phyloP scores from a whole-genome alignment of 177 flowering plant genomes.

The Vitis hybrid region DNA sequence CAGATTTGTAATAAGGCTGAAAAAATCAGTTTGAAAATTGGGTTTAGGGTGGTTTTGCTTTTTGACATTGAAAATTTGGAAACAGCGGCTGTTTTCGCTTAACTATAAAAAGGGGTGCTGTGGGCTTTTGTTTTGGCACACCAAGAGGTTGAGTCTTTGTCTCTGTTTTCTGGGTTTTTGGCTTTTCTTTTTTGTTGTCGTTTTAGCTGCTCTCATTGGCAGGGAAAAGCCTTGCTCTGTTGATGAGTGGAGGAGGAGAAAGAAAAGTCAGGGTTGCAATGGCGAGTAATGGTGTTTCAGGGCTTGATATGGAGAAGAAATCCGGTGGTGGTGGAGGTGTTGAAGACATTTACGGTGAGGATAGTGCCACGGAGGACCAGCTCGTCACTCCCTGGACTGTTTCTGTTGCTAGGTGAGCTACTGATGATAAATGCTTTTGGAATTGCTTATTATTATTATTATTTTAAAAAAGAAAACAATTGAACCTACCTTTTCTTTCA shows the following conservation, averaged over 20 bases:
- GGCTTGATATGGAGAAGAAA: conserved; percentile 7
- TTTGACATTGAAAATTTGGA: too few species aligned
- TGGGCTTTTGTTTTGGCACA: too few species aligned
- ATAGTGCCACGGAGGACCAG: conserved; percentile 56
- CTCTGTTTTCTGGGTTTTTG: conserved; percentile 10
- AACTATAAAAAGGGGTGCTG: too few species aligned
- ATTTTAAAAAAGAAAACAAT: not conserved
- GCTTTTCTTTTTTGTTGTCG: not conserved
- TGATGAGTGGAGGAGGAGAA: conserved; percentile 10
- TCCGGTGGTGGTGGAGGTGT: conserved; percentile 36
- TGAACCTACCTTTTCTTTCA: not conserved
- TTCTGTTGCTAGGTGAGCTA: conserved; percentile 59
- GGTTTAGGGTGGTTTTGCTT: too few species aligned
- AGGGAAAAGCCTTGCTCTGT: conserved; percentile 15
- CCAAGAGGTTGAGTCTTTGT: too few species aligned
- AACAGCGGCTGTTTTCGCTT: too few species aligned
- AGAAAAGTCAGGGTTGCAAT: conserved; percentile 16
- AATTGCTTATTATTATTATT: not conserved
- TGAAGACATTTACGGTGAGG: conserved; percentile 54
- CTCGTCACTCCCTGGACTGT: conserved; percentile 65
- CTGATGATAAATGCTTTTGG: not conserved
- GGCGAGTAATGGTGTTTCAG: conserved; percentile 26
- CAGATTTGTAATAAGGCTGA: too few species aligned
- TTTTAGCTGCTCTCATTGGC: conserved; percentile 24
- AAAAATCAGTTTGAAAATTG: too few species aligned